Evolutionary conservation across 306 rosid species (phyloP).

Genomic region (Abrus pulchellus): DNA sequence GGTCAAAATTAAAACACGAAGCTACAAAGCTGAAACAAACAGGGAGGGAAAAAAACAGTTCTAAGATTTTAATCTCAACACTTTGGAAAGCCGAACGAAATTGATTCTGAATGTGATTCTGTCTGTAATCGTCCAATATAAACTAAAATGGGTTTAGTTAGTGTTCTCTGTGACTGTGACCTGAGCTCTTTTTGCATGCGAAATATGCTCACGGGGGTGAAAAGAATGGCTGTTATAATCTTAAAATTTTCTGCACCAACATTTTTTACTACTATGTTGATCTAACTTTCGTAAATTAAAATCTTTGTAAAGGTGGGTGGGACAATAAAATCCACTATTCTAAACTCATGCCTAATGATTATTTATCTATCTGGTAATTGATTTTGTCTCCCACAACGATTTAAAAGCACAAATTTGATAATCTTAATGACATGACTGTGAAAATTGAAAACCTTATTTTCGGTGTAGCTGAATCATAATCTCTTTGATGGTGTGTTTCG

Average conservation of each 20-base stretch:
- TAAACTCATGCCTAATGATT: slow-evolving; percentile 74
- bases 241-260: slow-evolving; percentile 4
- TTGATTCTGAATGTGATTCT: background rate
- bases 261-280: slow-evolving; percentile 12
- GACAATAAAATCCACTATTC: slow-evolving; percentile 47
- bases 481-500: slow-evolving; percentile 26
- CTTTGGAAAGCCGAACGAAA: background rate
- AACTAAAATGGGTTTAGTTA: background rate
- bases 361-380: slow-evolving; percentile 52
- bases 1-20: background rate
- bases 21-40: background rate
- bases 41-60: background rate
- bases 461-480: slow-evolving; percentile 41
- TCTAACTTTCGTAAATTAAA: background rate
- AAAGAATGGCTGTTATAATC: slow-evolving; percentile 31
- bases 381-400: slow-evolving; percentile 67
- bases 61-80: background rate
- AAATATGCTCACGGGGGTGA: slow-evolving; percentile 45
- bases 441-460: slow-evolving; percentile 44
- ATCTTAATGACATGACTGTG: slow-evolving; percentile 56
- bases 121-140: background rate
- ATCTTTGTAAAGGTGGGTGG: slow-evolving; percentile 43
- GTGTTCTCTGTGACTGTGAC: background rate
- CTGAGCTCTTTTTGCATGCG: slow-evolving; percentile 5
- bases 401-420: slow-evolving; percentile 56